phyloP scores from a whole-genome alignment of 106 monocot genomes.

The Apostasia shenzhenica region DNA sequence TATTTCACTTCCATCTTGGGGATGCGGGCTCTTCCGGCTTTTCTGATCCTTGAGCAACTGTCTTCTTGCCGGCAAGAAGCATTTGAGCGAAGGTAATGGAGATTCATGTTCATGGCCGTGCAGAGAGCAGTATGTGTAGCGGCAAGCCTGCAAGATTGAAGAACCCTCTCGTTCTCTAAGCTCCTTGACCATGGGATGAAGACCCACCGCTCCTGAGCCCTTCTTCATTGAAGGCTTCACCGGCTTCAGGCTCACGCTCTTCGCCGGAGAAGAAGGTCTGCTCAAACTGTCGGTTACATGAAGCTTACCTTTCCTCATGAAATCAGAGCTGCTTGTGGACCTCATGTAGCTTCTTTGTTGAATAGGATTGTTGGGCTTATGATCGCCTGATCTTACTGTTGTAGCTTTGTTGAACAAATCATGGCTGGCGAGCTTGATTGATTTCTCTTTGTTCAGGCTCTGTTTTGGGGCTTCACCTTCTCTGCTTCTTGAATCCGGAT shows the following conservation, averaged over 20 bases:
- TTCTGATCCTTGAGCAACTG: conserved; percentile 37
- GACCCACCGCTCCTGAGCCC: conserved; percentile 12
- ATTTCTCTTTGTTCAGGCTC: no score
- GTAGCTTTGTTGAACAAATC: no score
- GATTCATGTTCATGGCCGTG: conserved; percentile 36
- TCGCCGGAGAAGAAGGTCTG: background rate
- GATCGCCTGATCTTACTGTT: no score
- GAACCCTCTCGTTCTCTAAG: conserved; percentile 33
- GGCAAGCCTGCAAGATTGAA: conserved; percentile 43
- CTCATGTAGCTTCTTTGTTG: conserved; percentile 32
- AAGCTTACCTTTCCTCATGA: conserved; percentile 21
- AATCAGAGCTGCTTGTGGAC: conserved; percentile 35
- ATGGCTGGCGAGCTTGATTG: no score
- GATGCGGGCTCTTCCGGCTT: conserved; percentile 26
- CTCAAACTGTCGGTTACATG: background rate
- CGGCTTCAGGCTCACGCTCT: conserved; percentile 23
- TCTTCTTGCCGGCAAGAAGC: conserved; percentile 34
- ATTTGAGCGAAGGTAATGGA: conserved; percentile 29
- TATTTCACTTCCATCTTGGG: conserved; percentile 5
- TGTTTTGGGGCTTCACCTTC: no score
- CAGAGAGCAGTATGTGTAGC: conserved; percentile 64
- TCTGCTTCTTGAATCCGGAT: no score
- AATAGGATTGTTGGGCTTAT: no score
- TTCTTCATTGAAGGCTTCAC: conserved; percentile 37
- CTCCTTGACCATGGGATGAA: conserved; percentile 13